These are phyloP conservation scores for Cucumis variabilis DNA, from an alignment of 331 rosid genomes.

Conservation along the genomic window DNA sequence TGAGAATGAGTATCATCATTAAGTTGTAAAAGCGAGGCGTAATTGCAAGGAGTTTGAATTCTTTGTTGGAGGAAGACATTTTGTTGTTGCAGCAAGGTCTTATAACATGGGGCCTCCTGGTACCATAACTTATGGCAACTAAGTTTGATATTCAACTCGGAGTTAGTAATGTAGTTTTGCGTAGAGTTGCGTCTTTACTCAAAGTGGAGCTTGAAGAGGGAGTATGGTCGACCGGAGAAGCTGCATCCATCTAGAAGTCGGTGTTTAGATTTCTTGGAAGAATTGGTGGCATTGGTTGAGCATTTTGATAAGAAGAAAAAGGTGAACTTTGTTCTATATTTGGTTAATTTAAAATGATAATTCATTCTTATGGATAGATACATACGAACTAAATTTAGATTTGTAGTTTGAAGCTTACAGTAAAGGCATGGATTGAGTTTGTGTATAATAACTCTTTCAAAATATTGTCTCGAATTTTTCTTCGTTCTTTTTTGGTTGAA, in stretches of 20 bases:
- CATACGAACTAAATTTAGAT: too few relatives aligned
- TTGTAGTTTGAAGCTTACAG: too few relatives aligned
- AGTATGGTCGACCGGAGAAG: slow-evolving; percentile 80
- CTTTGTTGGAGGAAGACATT: slow-evolving; percentile 84
- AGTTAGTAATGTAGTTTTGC: background rate
- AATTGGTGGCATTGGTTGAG: too few relatives aligned
- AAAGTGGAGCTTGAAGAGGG: slow-evolving; percentile 82
- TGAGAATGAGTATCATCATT: slow-evolving; percentile 83
- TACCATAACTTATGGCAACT: slow-evolving; percentile 28
- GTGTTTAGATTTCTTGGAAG: background rate
- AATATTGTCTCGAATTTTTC: too few relatives aligned
- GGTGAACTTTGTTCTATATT: too few relatives aligned
- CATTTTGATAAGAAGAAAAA: too few relatives aligned
- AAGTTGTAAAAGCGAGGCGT: slow-evolving; percentile 83
- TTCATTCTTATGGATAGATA: too few relatives aligned
- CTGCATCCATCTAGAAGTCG: slow-evolving; percentile 89
- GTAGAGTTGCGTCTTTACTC: slow-evolving; percentile 73
- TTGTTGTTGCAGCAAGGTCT: slow-evolving; percentile 79
- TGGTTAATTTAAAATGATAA: too few relatives aligned
- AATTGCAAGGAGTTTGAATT: slow-evolving; percentile 92
- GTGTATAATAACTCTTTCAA: too few relatives aligned
- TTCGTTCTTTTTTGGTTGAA: too few relatives aligned
- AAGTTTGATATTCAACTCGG: background rate
- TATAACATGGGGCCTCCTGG: slow-evolving; percentile 89
- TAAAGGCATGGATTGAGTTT: too few relatives aligned